phyloP scores from a whole-genome alignment of 2,329 filamentous ascomycete genomes.

The Colletotrichum coccodes region DNA sequence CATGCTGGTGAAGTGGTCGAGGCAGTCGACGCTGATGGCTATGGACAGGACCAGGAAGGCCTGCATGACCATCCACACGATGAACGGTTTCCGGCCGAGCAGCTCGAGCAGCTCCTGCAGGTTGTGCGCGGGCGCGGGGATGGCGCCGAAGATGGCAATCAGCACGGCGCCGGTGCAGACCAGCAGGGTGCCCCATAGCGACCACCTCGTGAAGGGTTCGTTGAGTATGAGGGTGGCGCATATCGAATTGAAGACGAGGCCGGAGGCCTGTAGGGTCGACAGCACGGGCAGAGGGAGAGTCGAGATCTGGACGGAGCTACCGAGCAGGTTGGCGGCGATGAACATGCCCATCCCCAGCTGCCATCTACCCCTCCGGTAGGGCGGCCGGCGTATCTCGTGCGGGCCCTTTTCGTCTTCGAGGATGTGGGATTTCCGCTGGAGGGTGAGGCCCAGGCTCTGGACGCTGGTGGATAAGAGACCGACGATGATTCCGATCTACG shows the following conservation, averaged over 20 bases:
- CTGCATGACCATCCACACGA: conserved; percentile 90
- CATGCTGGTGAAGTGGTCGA: conserved; percentile 61
- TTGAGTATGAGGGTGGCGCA: conserved; percentile 93
- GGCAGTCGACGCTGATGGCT: conserved; percentile 69
- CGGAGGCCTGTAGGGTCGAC: conserved; percentile 94
- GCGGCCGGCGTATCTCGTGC: conserved; percentile 82
- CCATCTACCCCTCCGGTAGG: conserved; percentile 92
- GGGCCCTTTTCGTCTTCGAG: conserved; percentile 93
- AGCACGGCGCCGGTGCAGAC: conserved; percentile 90
- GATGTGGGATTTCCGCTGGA: conserved; percentile 98
- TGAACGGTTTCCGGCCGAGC: conserved; percentile 78
- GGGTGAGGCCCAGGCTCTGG: conserved; percentile 92
- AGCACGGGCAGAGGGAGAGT: conserved; percentile 93
- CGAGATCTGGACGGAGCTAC: conserved; percentile 97
- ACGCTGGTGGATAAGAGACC: conserved; percentile 93
- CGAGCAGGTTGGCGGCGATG: conserved; percentile 90
- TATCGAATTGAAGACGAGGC: conserved; percentile 97
- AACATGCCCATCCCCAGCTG: conserved; percentile 99
- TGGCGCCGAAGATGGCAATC: conserved; percentile 93
- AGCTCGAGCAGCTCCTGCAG: conserved; percentile 83
- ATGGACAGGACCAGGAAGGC: conserved; percentile 77
- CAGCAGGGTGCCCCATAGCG: conserved; percentile 87
- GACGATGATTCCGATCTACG: conserved; percentile 90
- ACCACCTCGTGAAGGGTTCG: conserved; percentile 94
- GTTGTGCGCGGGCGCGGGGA: conserved; percentile 91